Conservation (phyloP, 2,329 filamentous ascomycete genomes). For the Fonsecaea monophora region DNA sequence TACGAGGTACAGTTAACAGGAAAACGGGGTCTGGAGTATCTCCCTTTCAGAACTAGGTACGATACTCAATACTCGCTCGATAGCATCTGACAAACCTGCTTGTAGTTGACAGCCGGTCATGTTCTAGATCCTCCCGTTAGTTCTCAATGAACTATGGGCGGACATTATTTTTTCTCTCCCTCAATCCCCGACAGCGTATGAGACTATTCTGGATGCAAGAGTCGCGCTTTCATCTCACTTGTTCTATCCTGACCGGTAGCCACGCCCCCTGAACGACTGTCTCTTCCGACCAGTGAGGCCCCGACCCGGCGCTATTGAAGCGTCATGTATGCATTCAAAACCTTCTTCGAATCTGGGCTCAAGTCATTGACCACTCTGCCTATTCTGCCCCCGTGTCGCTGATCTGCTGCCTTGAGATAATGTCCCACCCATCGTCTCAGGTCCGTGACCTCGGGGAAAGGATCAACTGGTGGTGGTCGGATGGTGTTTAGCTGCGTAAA, state of each 20-base stretch:
- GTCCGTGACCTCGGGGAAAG: conserved; percentile 86
- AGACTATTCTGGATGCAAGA: background rate
- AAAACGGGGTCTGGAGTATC: background rate
- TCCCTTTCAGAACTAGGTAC: background rate
- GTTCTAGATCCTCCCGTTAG: background rate
- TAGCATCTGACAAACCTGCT: background rate
- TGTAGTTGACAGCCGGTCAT: background rate
- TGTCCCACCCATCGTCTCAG: conserved; percentile 81
- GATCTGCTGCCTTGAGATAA: conserved; percentile 79
- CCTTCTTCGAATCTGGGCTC: conserved; percentile 62
- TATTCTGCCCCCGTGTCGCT: conserved; percentile 73
- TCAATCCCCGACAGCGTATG: background rate
- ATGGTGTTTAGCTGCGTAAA: conserved; percentile 95
- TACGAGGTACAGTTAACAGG: background rate
- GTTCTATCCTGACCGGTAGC: background rate
- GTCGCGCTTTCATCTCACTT: background rate
- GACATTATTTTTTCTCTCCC: background rate
- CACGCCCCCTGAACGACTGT: background rate
- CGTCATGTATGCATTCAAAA: conserved; percentile 57
- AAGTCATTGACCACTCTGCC: conserved; percentile 74
- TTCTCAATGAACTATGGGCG: background rate
- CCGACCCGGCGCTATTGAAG: background rate
- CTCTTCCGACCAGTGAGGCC: background rate
- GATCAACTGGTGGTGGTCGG: conserved; percentile 74
- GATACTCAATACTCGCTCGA: background rate